Base-by-base conservation (phyloP, 2,329 filamentous ascomycete genomes). In the Arthroderma sp. region DNA sequence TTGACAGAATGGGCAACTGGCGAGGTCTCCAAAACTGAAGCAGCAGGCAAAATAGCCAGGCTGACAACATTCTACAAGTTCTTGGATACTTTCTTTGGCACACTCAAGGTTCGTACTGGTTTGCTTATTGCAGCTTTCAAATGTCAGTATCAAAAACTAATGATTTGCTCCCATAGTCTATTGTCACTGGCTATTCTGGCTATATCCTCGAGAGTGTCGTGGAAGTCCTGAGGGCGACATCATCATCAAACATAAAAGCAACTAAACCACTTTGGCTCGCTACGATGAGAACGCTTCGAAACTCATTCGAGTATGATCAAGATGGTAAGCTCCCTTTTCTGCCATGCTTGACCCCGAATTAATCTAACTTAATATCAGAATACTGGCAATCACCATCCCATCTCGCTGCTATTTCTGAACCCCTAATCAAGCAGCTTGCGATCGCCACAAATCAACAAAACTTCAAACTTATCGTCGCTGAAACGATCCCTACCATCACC, bases 331-430 rank as follows among this genome's bases (percentile, higher is more conserved):
- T 34, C 29, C 15, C 36, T 32, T 4, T 42, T 9, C 15, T 1
- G 8, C 11, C 32, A 34, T 34, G 3, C 11, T 34, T 34, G 8
- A 34, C 32, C 6, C 32, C 7, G 22, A 9, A 8, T 31, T n/a
- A 10, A 3, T 37, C 33, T 31, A 9, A 7, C 30, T 46, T 15
- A 31, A 40, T 29, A 15, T 28, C 36, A 66, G 74, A 87, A 63
- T 96, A 94, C 69, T 96, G 88, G 88, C 87, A 94, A 71, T 79
- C 84, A 0, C 89, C 91, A 0, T 75, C 83, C 0, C 88, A 95
- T 66, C 94, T 95, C 58, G 72, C 73, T 46, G 76, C 76, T 29
- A 78, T 95, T 34, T 77, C 79, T 9, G 70, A 73, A 0, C 77
- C 82, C 2, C 71, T 96, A 29, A 73, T 86, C 50, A 68, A 72